These are phyloP conservation scores for Phytophthora kernoviae DNA, from an alignment of 352 stramenopile species.

Conservation along the genomic window DNA sequence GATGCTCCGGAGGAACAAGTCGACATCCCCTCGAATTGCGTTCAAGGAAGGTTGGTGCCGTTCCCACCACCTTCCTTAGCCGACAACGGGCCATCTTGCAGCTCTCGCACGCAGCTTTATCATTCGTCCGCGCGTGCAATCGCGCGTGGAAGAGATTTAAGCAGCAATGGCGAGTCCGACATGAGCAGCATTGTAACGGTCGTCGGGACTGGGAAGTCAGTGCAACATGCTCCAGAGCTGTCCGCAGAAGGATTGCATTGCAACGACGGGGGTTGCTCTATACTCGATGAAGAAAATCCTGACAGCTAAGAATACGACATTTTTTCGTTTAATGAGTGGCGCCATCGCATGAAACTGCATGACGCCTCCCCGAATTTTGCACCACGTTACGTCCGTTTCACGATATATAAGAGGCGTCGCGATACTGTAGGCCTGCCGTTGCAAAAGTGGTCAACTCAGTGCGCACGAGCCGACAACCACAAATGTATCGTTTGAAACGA, in stretches of 20 bases:
- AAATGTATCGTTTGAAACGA: too few species aligned
- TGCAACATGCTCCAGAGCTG: background rate
- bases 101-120: slow-evolving; percentile 27
- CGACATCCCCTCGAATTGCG: slow-evolving; percentile 29
- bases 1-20: slow-evolving; percentile 16
- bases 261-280: too few species aligned
- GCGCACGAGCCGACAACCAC: background rate
- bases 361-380: slow-evolving; percentile 18
- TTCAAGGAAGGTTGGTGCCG: slow-evolving; percentile 44
- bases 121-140: slow-evolving; percentile 1
- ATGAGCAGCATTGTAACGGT: too few species aligned
- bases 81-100: slow-evolving; percentile 3
- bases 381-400: slow-evolving; percentile 14
- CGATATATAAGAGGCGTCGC: background rate
- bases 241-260: background rate
- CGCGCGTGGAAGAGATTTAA: too few species aligned
- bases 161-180: too few species aligned
- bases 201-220: background rate
- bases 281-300: background rate
- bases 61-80: slow-evolving; percentile 21
- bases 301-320: background rate
- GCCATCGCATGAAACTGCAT: slow-evolving; percentile 19
- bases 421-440: too few species aligned
- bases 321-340: too few species aligned
- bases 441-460: too few species aligned